These are phyloP conservation scores for Picea engelmannii DNA, from an alignment of 83 land plant genomes.

Conservation along the genomic window DNA sequence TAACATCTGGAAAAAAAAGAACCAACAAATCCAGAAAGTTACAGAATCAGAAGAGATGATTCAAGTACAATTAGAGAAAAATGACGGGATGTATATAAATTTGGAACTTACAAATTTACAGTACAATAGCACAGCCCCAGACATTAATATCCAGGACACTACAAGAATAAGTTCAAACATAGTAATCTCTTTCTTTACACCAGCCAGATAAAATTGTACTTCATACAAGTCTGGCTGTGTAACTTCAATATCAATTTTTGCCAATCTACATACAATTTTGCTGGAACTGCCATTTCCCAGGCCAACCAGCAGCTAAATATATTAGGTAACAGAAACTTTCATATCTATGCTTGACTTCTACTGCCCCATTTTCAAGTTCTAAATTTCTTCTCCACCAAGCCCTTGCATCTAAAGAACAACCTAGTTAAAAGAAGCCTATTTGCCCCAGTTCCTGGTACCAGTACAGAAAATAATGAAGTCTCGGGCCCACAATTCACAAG, in stretches of 20 bases:
- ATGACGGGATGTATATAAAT: not conserved
- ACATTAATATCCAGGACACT: conserved; percentile 9
- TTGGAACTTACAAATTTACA: conserved; percentile 3
- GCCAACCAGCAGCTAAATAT: conserved; percentile 13
- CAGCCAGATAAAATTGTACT: conserved; percentile 18
- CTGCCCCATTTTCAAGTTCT: conserved; percentile 7
- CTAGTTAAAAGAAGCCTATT: conserved; percentile 1
- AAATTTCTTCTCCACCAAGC: conserved; percentile 2
- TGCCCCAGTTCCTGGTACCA: conserved; percentile 9
- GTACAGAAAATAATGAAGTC: not conserved
- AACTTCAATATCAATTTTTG: conserved; percentile 5
- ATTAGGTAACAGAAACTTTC: not conserved
- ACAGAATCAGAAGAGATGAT: not conserved
- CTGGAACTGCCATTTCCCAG: conserved; percentile 10
- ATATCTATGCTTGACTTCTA: conserved; percentile 6
- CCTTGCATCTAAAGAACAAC: not conserved
- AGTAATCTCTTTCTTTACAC: not conserved
- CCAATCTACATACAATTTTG: conserved; percentile 17
- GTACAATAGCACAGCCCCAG: conserved; percentile 17
- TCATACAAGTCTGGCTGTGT: conserved; percentile 10
- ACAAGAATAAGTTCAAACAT: conserved; percentile 11
- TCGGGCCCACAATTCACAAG: not conserved
- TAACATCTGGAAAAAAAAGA: not conserved
- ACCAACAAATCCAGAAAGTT: not conserved
- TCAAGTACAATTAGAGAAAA: not conserved